Evolutionary conservation across 2,329 filamentous ascomycete species (phyloP), one percentile per base, ranked within the genome.

Genomic region (Elsinoe batatas): DNA sequence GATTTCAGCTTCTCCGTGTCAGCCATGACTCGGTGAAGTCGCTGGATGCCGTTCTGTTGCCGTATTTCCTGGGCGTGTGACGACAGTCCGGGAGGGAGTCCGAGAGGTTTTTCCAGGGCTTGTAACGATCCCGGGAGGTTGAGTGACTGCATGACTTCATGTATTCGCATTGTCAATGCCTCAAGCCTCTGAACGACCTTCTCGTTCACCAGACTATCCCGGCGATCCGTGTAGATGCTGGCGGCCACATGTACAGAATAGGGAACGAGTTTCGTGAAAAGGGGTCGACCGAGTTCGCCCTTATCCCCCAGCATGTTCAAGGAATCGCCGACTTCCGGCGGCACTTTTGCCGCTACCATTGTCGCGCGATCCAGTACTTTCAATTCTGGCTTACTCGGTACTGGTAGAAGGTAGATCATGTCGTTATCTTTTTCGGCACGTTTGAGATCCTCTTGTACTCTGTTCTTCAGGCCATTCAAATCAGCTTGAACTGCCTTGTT

Each of bases 361-460:
- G 83, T 88, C 8, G 89, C 91, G 58, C 91, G 80, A 58, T 94
- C 90, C 5, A 98, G 80, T 2, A 84, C 81, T 68, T 85, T 90
- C 43, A 98, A 78, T 65, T 96, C 91, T 3, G 88, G 82, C 64
- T 96, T 96, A 10, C 89, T 82, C 2, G 91, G 89, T 1, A 97
- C 89, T 1, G 86, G 79, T 53, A 87, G 81, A 2, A 97, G 75
- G 67, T 96, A 98, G 13, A 98, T 96, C 63, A 95, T 77, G 68
- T 98, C 91, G 62, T 98, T 98, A 66, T 98, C 93, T 69, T 88
- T 94, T 68, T 97, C 91, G 0, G 91, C 91, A 46, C 91, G 79
- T 71, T 94, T 95, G 61, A 98, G 66, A 61, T 96, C 90, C 63
- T 95, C 91, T 33, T 85, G 80, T 0, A 95, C 86, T 58, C 85